Percentiles rank a stretch among this genome's conserved stretches.
These are phyloP conservation scores for Metschnikowia picachoensis DNA, from an alignment of 805 yeast species.

Conservation along the genomic window DNA sequence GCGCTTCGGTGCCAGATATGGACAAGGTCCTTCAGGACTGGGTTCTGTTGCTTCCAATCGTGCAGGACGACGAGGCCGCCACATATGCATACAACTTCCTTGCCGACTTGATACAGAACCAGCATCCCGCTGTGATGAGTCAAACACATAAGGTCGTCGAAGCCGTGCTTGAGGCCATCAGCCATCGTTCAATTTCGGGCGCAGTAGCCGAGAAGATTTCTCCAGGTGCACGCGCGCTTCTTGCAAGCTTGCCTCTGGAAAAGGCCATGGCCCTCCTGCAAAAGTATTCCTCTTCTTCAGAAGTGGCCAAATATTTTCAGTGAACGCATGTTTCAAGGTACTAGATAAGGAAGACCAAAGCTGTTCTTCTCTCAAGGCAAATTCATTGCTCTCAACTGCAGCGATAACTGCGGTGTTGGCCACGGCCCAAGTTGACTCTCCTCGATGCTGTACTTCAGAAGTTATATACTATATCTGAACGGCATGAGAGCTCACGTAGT, in stretches of 20 bases:
- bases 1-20: slow-evolving; percentile 55
- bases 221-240: slow-evolving; percentile 56
- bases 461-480: too few species aligned
- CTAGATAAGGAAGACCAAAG: too few species aligned
- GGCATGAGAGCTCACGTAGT: too few species aligned
- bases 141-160: slow-evolving; percentile 63
- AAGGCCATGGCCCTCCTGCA: slow-evolving; percentile 64
- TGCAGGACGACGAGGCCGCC: slow-evolving; percentile 86
- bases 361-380: too few species aligned
- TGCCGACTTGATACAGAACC: slow-evolving; percentile 62
- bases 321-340: slow-evolving; percentile 5
- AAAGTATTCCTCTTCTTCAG: slow-evolving; percentile 58
- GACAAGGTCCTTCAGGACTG: slow-evolving; percentile 67
- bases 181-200: slow-evolving; percentile 64
- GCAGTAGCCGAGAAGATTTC: slow-evolving; percentile 66
- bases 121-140: slow-evolving; percentile 53
- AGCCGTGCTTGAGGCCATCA: slow-evolving; percentile 68
- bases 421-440: too few species aligned
- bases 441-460: too few species aligned
- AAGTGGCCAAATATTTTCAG: slow-evolving; percentile 56
- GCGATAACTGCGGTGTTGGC: too few species aligned
- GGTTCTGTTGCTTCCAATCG: slow-evolving; percentile 77
- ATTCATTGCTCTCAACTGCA: too few species aligned
- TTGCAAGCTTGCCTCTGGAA: slow-evolving; percentile 62
- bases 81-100: slow-evolving; percentile 76